Evolutionary conservation across 345 rosid species (phyloP).

Genomic region (Theobroma cacao): DNA sequence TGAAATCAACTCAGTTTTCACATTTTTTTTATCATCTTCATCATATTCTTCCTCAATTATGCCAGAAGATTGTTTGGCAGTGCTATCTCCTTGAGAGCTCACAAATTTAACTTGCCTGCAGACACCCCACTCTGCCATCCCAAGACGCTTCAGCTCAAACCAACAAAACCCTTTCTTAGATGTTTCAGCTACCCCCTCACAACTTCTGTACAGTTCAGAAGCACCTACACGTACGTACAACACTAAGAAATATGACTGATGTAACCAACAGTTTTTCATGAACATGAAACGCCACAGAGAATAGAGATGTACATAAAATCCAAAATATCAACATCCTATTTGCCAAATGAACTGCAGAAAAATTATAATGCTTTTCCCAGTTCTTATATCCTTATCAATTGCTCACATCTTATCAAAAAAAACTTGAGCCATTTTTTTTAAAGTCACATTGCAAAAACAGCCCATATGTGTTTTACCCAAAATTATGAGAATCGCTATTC

Average conservation of each 20-base stretch:
- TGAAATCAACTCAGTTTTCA: conserved; percentile 20
- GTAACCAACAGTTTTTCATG: background rate
- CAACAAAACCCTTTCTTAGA: conserved; percentile 37
- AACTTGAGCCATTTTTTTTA: no score
- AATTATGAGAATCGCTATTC: background rate
- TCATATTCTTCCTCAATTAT: conserved; percentile 29
- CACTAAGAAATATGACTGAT: conserved; percentile 1
- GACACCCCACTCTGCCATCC: conserved; percentile 45
- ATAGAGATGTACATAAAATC: background rate
- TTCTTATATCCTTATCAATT: no score
- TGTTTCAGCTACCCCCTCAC: conserved; percentile 25
- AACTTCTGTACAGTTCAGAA: conserved; percentile 18
- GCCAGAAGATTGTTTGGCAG: conserved; percentile 23
- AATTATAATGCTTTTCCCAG: no score
- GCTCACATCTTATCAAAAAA: no score
- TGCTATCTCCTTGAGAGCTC: conserved; percentile 18
- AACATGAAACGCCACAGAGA: background rate
- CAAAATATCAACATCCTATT: background rate
- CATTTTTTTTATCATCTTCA: conserved; percentile 34
- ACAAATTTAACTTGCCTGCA: conserved; percentile 23
- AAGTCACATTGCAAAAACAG: no score
- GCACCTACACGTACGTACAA: conserved; percentile 7
- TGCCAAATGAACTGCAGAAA: no score
- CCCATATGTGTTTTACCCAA: background rate
- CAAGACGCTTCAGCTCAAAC: conserved; percentile 36